These are phyloP conservation scores for Starmerella apis DNA, from an alignment of 805 yeast species.

Conservation along the genomic window DNA sequence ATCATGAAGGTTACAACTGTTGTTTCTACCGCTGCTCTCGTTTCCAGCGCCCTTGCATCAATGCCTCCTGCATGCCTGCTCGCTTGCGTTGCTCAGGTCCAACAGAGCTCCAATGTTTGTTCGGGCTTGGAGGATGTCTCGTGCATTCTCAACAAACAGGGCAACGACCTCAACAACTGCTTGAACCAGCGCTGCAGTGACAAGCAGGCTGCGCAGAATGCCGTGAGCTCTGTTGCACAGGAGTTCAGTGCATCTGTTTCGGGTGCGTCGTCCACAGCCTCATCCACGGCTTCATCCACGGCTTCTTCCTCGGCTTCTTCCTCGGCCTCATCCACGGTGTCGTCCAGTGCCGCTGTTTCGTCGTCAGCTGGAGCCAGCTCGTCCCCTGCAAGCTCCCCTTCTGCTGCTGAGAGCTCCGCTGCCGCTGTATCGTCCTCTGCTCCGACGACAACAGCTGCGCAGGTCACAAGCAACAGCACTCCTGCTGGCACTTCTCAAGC, in stretches of 20 bases:
- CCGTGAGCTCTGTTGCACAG: conserved; percentile 37
- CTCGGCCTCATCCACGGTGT: conserved; percentile 2
- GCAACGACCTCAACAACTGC: conserved; percentile 48
- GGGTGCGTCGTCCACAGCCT: conserved; percentile 11
- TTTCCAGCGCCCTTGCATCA: conserved; percentile 32
- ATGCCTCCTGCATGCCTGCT: conserved; percentile 86
- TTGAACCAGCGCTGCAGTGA: conserved; percentile 59
- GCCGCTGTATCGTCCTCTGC: conserved; percentile 10
- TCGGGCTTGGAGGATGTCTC: conserved; percentile 49
- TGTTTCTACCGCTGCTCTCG: conserved; percentile 30
- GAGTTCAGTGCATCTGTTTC: conserved; percentile 14
- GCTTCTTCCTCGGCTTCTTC: conserved; percentile 10
- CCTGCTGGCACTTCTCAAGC: conserved; percentile 10
- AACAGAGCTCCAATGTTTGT: conserved; percentile 26
- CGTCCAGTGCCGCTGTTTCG: conserved; percentile 13
- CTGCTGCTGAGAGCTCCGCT: conserved; percentile 3
- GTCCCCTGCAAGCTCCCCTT: conserved; percentile 9
- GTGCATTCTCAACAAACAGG: conserved; percentile 56
- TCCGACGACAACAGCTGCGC: conserved; percentile 9
- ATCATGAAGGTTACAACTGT: conserved; percentile 27
- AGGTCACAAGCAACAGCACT: conserved; percentile 8
- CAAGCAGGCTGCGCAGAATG: conserved; percentile 50
- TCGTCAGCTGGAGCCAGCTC: conserved; percentile 12
- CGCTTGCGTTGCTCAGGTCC: conserved; percentile 73
- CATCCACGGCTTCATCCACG: conserved; percentile 9